These are phyloP conservation scores for Saccharomycopsis capsularis DNA, from an alignment of 805 yeast species.

Conservation along the genomic window DNA sequence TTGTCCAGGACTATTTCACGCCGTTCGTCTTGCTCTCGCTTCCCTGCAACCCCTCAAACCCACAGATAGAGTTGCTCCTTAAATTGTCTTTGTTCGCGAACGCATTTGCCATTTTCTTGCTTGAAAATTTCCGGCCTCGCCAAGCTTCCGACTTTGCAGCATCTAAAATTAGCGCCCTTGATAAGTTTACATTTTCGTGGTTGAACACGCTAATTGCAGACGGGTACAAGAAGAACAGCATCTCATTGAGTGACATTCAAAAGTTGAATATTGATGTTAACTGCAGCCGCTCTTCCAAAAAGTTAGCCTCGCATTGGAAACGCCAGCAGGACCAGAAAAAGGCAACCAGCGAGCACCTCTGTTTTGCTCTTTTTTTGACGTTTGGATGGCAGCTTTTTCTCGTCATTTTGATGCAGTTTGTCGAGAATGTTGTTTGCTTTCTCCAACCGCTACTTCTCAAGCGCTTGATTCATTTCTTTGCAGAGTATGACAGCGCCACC, in stretches of 20 bases:
- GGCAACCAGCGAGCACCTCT: conserved; percentile 19
- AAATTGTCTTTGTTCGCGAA: too few species aligned
- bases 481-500: conserved; percentile 22
- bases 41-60: too few species aligned
- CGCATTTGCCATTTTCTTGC: too few species aligned
- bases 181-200: conserved; percentile 45
- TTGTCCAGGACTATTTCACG: too few species aligned
- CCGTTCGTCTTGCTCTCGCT: too few species aligned
- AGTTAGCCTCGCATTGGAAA: conserved; percentile 31
- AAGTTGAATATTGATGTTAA: conserved; percentile 35
- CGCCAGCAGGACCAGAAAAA: too few species aligned
- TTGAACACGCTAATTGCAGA: conserved; percentile 38
- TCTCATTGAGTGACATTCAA: conserved; percentile 34
- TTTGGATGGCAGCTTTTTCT: conserved; percentile 33
- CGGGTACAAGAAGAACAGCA: conserved; percentile 34
- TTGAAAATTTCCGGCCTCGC: too few species aligned
- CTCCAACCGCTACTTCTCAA: conserved; percentile 51
- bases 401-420: conserved; percentile 34
- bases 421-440: conserved; percentile 35
- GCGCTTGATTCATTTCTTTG: conserved; percentile 41
- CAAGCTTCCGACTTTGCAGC: too few species aligned
- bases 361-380: conserved; percentile 26
- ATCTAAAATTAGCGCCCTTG: too few species aligned
- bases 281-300: conserved; percentile 29
- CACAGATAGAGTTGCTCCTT: too few species aligned